Conservation (phyloP, 1,284 basidiomycete genomes). For the Rhizoctonia solani region DNA sequence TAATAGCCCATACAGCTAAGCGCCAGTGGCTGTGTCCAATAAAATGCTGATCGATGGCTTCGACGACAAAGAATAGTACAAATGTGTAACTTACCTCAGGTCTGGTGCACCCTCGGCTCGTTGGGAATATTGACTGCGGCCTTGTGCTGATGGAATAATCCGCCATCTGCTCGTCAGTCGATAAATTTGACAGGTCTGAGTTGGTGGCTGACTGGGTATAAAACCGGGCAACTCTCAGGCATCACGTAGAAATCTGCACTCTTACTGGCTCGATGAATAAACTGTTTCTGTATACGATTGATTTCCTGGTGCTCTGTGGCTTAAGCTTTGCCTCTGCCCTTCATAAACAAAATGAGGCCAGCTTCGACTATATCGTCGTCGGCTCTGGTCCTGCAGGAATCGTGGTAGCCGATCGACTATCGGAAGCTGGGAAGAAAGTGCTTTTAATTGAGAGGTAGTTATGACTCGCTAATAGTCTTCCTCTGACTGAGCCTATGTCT, state of each 20-base stretch:
- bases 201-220: neutral
- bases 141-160: neutral
- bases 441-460: constrained; percentile 28
- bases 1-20: constrained; percentile 1
- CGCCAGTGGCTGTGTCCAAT: neutral
- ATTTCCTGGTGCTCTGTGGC: neutral
- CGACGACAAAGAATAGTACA: neutral
- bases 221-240: neutral
- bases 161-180: neutral
- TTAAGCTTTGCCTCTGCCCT: neutral
- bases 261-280: neutral
- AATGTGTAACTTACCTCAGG: neutral
- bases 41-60: no score
- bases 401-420: constrained; percentile 59
- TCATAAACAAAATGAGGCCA: neutral
- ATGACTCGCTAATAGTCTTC: constrained; percentile 51
- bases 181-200: neutral
- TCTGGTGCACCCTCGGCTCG: neutral
- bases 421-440: constrained; percentile 56
- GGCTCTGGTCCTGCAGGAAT: constrained; percentile 59
- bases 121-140: neutral
- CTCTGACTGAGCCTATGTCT: constrained; percentile 11
- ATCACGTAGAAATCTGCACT: neutral
- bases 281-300: neutral
- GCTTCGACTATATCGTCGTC: constrained; percentile 60